Evolutionary conservation across 352 stramenopile species (phyloP).

Genomic region (Peronospora tabacina): DNA sequence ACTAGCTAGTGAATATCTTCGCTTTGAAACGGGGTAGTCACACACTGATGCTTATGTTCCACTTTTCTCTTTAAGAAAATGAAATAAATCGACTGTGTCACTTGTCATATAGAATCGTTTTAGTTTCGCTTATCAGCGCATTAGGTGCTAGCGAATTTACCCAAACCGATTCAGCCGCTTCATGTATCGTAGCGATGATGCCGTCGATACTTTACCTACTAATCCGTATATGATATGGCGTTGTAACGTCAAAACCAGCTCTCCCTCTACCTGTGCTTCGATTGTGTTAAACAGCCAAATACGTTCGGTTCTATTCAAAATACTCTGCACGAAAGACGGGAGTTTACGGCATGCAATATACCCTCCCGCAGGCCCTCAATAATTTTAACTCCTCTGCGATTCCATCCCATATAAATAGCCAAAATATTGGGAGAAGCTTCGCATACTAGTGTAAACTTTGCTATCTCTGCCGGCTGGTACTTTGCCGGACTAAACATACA

Average conservation of each 20-base stretch:
- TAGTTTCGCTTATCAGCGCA: neutral
- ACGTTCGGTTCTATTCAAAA: neutral
- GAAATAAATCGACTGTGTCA: neutral
- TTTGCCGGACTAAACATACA: neutral
- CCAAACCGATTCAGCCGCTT: neutral
- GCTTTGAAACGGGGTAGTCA: no score
- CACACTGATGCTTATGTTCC: neutral
- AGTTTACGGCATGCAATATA: neutral
- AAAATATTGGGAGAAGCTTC: neutral
- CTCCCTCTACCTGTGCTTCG: conserved; percentile 1
- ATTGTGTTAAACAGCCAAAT: neutral
- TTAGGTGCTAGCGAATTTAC: neutral
- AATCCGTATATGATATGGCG: neutral
- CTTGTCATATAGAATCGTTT: neutral
- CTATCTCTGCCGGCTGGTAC: neutral
- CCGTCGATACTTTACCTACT: neutral
- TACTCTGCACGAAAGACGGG: neutral
- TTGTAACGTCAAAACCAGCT: neutral
- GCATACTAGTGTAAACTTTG: neutral
- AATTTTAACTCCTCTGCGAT: conserved; percentile 1
- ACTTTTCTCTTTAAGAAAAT: neutral
- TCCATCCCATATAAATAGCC: neutral
- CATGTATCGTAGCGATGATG: neutral
- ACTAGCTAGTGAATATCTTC: no score
- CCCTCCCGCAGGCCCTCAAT: conserved; percentile 1